Base-by-base conservation (phyloP, 495 filamentous ascomycete genomes). In the Daldinia childiae region DNA sequence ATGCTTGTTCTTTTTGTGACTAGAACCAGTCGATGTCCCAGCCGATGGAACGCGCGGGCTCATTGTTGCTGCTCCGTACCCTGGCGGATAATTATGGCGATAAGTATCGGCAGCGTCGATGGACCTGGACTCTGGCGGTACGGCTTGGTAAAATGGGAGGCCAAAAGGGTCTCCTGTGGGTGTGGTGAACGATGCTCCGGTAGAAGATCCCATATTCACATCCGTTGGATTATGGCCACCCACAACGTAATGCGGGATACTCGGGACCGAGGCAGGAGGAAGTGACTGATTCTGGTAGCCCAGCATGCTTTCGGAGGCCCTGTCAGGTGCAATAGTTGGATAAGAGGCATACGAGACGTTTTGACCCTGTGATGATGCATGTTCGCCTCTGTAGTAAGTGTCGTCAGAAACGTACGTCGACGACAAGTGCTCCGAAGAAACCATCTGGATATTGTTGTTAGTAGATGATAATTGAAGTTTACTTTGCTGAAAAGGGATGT, bases 341-440 rank as follows among this genome's bases (percentile, higher is more conserved):
- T 76, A 77, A 48, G 74, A 69, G 0, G 61, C 65, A 41, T 76
- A 75, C 19, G 67, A 58, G 38, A 52, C 64, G 24, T 72, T 55
- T 32, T 74, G 76, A 8, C 32, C 68, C 48, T 34, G 66, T 14
- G 73, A 62, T 29, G 64, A 64, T 27, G 55, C 34, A n/a, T 58
- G 61, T 27, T 72, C 71, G 51, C 62, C 41, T 58, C 64, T 58
- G 51, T 75, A 77, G 34, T 70, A 74, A 41, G 65, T 17, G 48
- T 70, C 65, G 59, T 76, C 73, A 30, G 70, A 50, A 38, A 68
- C 64, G 62, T 68, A 66, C 45, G 71, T 58, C 61, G 76, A 63
- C 30, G 65, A 58, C 57, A 68, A 45, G 21, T 76, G 72, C n/a
- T 76, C 62, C 51, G 73, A 57, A 45, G 73, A 64, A 60, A 61